phyloP scores from a whole-genome alignment of 495 filamentous ascomycete genomes.

The Friedmanniomyces simplex region DNA sequence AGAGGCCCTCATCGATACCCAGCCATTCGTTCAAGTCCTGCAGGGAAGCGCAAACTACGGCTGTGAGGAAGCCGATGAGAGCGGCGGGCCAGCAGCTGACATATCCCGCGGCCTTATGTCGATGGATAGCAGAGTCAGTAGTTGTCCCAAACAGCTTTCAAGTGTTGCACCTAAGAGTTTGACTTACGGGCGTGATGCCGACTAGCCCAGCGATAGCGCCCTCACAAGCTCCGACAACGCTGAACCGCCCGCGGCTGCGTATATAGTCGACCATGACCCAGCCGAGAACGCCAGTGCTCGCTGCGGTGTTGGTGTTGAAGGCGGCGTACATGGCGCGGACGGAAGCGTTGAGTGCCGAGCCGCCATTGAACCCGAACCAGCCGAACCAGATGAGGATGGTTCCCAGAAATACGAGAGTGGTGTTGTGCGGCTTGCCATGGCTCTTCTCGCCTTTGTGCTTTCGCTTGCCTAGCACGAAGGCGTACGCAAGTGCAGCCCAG shows the following conservation, averaged over 20 bases:
- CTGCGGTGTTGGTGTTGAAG: slow-evolving; percentile 55
- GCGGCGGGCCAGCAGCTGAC: slow-evolving; percentile 43
- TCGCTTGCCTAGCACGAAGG: slow-evolving; percentile 45
- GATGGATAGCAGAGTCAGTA: too few species aligned
- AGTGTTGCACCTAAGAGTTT: too few species aligned
- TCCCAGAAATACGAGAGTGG: slow-evolving; percentile 46
- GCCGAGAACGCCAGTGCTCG: slow-evolving; percentile 45
- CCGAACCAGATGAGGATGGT: slow-evolving; percentile 48
- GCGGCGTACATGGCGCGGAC: slow-evolving; percentile 48
- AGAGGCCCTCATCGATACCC: slow-evolving; percentile 50
- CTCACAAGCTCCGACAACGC: slow-evolving; percentile 50
- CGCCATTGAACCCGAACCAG: slow-evolving; percentile 50
- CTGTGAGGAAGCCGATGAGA: slow-evolving; percentile 49
- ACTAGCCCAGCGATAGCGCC: slow-evolving; percentile 56
- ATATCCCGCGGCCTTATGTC: slow-evolving; percentile 40
- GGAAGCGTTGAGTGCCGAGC: slow-evolving; percentile 46
- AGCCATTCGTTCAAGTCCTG: slow-evolving; percentile 49
- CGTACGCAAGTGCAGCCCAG: slow-evolving; percentile 46
- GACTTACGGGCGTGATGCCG: slow-evolving; percentile 46
- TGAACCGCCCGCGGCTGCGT: slow-evolving; percentile 43
- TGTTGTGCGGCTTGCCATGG: slow-evolving; percentile 45
- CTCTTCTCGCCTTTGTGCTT: slow-evolving; percentile 35
- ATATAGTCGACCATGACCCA: slow-evolving; percentile 52
- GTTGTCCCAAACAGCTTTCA: too few species aligned
- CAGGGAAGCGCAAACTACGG: slow-evolving; percentile 39